A percentile compares a stretch with the other conserved stretches of the same genome.
Conservation (phyloP, 2,329 filamentous ascomycete genomes). For the Fusarium sp. region DNA sequence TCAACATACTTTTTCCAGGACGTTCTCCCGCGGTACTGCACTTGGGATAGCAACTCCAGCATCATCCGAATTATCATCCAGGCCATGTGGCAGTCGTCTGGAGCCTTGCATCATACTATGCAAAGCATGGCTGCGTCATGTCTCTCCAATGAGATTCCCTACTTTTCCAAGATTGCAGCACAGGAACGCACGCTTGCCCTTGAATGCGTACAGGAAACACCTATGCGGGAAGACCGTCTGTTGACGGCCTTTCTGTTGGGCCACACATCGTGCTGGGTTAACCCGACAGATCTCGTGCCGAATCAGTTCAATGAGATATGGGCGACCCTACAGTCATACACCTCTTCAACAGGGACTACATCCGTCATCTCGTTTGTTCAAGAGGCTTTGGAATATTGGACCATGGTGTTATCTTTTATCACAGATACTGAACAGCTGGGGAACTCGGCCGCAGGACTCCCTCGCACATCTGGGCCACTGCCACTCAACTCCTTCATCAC, state of each 20-base stretch:
- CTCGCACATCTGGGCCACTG: background rate
- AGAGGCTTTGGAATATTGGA: conserved; percentile 1
- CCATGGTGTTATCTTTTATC: background rate
- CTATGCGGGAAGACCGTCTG: background rate
- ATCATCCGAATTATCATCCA: background rate
- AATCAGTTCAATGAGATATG: conserved; percentile 1
- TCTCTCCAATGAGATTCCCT: background rate
- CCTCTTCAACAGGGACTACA: background rate
- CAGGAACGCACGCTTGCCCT: background rate
- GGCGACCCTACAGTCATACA: background rate
- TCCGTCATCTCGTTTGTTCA: background rate
- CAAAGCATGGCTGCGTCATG: conserved; percentile 7
- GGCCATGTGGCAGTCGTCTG: background rate
- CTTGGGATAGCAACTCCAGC: background rate
- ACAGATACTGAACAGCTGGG: background rate
- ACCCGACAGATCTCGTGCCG: background rate
- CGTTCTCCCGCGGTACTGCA: background rate
- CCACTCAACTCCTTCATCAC: background rate
- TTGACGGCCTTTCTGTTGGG: background rate
- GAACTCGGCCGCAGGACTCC: background rate
- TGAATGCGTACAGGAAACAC: background rate
- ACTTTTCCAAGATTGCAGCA: background rate
- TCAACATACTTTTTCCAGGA: conserved; percentile 3
- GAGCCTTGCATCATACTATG: conserved; percentile 4
- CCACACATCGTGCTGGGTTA: background rate